Percentiles rank a stretch among this genome's conserved stretches.
These are phyloP conservation scores for Colletotrichum sp. DNA, from an alignment of 2,329 filamentous ascomycete species.

Conservation along the genomic window DNA sequence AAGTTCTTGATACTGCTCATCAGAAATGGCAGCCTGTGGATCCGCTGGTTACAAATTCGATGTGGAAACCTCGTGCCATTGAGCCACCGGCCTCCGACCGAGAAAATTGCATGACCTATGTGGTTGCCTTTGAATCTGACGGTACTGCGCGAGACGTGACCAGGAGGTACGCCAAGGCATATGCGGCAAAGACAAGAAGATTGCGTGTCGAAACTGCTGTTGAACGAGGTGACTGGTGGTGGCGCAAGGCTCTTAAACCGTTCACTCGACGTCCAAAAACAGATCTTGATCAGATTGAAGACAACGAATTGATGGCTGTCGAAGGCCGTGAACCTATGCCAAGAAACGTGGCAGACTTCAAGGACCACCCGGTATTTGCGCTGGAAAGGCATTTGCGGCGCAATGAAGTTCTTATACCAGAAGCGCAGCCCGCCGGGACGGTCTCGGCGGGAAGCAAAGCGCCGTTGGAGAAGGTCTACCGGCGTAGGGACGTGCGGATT, in stretches of 20 bases:
- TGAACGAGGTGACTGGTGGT: constrained; percentile 57
- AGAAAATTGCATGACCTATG: constrained; percentile 81
- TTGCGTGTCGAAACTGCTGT: constrained; percentile 72
- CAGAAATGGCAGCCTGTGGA: constrained; percentile 95
- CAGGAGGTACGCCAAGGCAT: constrained; percentile 83
- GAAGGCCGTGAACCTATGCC: constrained; percentile 85
- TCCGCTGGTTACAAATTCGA: constrained; percentile 76
- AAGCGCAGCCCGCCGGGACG: constrained; percentile 74
- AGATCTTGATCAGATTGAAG: constrained; percentile 84
- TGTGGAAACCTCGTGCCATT: constrained; percentile 76
- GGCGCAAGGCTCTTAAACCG: constrained; percentile 53
- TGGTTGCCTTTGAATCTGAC: constrained; percentile 83
- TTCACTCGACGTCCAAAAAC: constrained; percentile 48
- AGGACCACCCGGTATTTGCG: constrained; percentile 82
- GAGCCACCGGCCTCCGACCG: constrained; percentile 83
- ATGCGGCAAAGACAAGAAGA: constrained; percentile 87
- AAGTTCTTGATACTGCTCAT: constrained; percentile 82
- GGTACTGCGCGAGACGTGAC: constrained; percentile 85
- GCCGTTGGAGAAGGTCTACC: constrained; percentile 78
- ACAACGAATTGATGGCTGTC: constrained; percentile 73
- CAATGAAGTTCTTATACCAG: constrained; percentile 82
- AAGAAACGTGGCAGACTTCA: constrained; percentile 84
- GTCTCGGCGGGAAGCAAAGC: constrained; percentile 70
- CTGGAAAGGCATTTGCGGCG: constrained; percentile 83
- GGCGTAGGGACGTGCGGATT: constrained; percentile 78